Conservation (phyloP, 495 filamentous ascomycete genomes). For the Aspergillus heteromorphus region DNA sequence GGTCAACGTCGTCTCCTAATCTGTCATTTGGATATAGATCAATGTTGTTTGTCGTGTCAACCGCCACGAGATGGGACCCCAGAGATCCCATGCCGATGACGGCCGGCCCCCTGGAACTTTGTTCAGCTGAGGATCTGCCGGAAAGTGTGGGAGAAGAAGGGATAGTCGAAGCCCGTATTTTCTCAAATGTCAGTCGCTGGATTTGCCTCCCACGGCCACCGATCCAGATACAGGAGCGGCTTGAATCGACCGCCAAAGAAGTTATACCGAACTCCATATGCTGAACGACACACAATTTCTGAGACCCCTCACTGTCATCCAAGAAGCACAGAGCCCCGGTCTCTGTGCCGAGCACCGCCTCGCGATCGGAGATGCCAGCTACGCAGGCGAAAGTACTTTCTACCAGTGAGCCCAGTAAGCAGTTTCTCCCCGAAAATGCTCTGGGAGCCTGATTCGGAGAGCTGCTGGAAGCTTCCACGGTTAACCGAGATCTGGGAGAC, state of each 20-base stretch:
- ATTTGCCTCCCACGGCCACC: constrained; percentile 46
- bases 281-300: constrained; percentile 49
- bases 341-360: constrained; percentile 45
- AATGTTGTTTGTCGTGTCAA: constrained; percentile 70
- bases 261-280: constrained; percentile 35
- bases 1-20: constrained; percentile 27
- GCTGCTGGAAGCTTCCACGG: constrained; percentile 32
- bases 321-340: constrained; percentile 51
- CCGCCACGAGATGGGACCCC: constrained; percentile 61
- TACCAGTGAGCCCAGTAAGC: constrained; percentile 51
- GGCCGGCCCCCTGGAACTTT: constrained; percentile 26
- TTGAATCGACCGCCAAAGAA: constrained; percentile 52
- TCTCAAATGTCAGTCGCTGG: constrained; percentile 34
- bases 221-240: constrained; percentile 47
- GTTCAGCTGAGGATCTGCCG: constrained; percentile 18
- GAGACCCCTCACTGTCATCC: constrained; percentile 67
- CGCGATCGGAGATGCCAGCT: constrained; percentile 61
- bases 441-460: constrained; percentile 45
- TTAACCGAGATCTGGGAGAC: constrained; percentile 46
- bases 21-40: constrained; percentile 49
- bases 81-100: constrained; percentile 67
- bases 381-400: constrained; percentile 79
- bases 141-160: constrained; percentile 24
- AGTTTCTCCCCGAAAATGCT: constrained; percentile 57
- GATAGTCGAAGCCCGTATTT: constrained; percentile 22